These are phyloP conservation scores for Hawksworthiomyces lignivorus DNA, from an alignment of 2,329 filamentous ascomycete genomes.

Conservation along the genomic window DNA sequence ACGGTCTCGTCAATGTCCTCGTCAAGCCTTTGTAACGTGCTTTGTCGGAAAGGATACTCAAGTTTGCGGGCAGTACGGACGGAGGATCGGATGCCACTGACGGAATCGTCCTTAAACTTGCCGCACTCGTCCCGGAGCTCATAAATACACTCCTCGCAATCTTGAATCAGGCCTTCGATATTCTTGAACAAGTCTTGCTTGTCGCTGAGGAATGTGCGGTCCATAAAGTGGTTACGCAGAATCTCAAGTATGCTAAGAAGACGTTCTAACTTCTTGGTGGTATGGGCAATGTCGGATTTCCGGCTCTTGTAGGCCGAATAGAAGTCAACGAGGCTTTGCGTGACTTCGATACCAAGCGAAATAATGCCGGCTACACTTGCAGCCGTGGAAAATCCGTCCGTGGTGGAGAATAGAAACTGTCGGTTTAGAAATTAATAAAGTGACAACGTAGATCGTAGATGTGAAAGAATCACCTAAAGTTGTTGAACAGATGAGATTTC, in stretches of 20 bases:
- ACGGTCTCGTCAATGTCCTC: constrained; percentile 27
- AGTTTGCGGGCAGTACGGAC: constrained; percentile 15
- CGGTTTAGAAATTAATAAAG: too few relatives aligned
- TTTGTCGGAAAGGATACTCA: constrained; percentile 26
- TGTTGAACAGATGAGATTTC: too few relatives aligned
- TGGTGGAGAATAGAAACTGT: too few relatives aligned
- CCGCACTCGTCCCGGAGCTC: constrained; percentile 20
- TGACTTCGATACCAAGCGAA: constrained; percentile 28
- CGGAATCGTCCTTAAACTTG: constrained; percentile 18
- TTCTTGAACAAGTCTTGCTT: constrained; percentile 16
- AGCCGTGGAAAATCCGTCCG: too few relatives aligned
- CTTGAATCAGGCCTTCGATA: constrained; percentile 20
- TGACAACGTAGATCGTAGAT: too few relatives aligned
- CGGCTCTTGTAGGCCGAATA: constrained; percentile 24
- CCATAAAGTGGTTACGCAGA: constrained; percentile 13
- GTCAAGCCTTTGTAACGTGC: constrained; percentile 30
- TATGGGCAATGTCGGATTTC: constrained; percentile 20
- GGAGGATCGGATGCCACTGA: constrained; percentile 9
- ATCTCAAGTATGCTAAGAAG: constrained; percentile 19
- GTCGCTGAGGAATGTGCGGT: constrained; percentile 18
- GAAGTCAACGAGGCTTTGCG: constrained; percentile 25
- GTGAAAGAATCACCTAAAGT: too few relatives aligned
- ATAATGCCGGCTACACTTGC: constrained; percentile 24
- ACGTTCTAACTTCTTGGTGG: constrained; percentile 16
- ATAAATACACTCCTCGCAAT: constrained; percentile 22